Evolutionary conservation across 1,284 basidiomycete genomes (phyloP).

Genomic region (Boletellus deceptivus): DNA sequence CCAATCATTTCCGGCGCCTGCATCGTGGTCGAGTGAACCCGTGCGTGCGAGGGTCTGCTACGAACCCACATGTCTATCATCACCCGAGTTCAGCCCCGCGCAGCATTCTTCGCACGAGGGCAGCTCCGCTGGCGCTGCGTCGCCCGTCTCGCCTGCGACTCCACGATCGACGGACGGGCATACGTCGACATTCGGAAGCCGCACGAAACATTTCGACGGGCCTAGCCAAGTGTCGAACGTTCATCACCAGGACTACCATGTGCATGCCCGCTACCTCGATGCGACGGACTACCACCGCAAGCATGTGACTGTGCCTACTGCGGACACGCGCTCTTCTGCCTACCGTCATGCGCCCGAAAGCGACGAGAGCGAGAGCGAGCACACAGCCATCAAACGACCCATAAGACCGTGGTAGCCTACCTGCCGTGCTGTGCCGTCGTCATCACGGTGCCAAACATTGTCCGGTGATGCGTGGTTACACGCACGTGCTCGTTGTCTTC

Average conservation of each 20-base stretch:
- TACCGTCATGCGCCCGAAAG: conserved; percentile 20
- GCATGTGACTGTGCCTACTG: conserved; percentile 9
- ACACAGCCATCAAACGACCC: conserved; percentile 21
- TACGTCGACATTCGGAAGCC: conserved; percentile 16
- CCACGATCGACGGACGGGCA: conserved; percentile 38
- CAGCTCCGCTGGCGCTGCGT: conserved; percentile 44
- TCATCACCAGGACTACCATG: conserved; percentile 22
- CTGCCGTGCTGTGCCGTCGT: not conserved
- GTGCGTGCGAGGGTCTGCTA: conserved; percentile 13
- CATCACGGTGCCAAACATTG: not conserved
- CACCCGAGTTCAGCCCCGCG: conserved; percentile 25
- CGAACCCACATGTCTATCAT: conserved; percentile 15
- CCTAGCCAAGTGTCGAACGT: conserved; percentile 8
- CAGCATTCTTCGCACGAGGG: conserved; percentile 30
- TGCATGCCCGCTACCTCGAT: conserved; percentile 8
- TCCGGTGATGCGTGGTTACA: not conserved
- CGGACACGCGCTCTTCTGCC: conserved; percentile 19
- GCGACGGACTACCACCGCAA: conserved; percentile 23
- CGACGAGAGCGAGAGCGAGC: conserved; percentile 32
- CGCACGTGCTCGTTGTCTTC: not conserved
- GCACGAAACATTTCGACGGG: conserved; percentile 13
- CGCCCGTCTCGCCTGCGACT: conserved; percentile 48
- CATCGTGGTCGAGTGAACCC: conserved; percentile 27
- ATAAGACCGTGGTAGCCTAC: conserved; percentile 35
- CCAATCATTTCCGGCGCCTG: conserved; percentile 23